Percentiles rank a stretch among this genome's conserved stretches.
Conservation (phyloP, 257 asterid species). For the Nicotiana sylvestris region DNA sequence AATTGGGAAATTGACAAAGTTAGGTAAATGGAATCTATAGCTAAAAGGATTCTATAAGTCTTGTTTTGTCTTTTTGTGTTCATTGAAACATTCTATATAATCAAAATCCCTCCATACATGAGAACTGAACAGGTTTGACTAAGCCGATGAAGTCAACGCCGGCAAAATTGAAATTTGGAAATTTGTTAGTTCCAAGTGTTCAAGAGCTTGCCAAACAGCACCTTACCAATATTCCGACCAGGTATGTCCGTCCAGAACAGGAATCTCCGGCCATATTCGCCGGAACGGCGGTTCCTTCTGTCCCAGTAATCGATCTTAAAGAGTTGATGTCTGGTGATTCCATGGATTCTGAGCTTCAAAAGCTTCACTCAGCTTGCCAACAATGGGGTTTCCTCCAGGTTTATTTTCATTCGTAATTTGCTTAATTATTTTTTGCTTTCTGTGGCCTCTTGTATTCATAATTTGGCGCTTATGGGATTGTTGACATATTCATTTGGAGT, state of each 20-base stretch:
- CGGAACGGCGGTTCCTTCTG: background rate
- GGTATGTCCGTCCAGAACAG: constrained; percentile 29
- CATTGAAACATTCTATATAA: background rate
- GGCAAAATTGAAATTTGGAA: constrained; percentile 28
- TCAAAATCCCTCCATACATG: no score
- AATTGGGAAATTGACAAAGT: background rate
- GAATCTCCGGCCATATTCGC: constrained; percentile 11
- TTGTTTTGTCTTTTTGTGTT: background rate
- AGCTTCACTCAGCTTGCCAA: constrained; percentile 51
- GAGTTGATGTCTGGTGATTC: constrained; percentile 23
- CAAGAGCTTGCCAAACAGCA: constrained; percentile 38
- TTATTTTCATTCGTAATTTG: background rate
- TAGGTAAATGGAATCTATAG: background rate
- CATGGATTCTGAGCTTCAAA: constrained; percentile 25
- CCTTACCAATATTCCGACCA: constrained; percentile 28
- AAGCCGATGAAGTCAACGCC: constrained; percentile 11
- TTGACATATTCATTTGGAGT: background rate
- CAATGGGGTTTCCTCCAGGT: constrained; percentile 70
- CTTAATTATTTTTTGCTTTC: background rate
- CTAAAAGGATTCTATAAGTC: background rate
- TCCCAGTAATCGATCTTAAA: constrained; percentile 36
- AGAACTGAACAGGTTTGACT: no score
- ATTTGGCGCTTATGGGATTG: no score
- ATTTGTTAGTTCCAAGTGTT: constrained; percentile 43
- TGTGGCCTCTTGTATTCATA: no score